Base-by-base conservation (phyloP, 2,329 filamentous ascomycete species). In the Beauveria sp. region DNA sequence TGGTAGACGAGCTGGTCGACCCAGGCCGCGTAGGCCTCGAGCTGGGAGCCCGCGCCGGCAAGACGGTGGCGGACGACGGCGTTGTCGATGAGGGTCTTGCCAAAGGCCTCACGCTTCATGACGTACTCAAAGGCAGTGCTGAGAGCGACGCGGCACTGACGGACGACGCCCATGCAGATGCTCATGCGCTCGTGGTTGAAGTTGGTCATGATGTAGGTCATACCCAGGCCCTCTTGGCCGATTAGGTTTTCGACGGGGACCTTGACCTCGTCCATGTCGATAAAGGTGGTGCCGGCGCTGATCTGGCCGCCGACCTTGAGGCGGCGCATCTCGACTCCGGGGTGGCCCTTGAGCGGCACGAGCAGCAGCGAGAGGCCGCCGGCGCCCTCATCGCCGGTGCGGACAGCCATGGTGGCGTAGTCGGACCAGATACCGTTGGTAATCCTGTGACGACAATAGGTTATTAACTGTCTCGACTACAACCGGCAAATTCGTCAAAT, bases 1-100 rank as follows among this genome's bases (percentile, higher is more conserved):
- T 86, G 82, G 69, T 86, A 90, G 28, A 86, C 79, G 61, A 89
- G 86, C 66, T 85, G 81, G 72, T 90, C 87, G 6, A 90, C 78
- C 86, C 87, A 91, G 8, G 88, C 86, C 77, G 81, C 87, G 71
- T 87, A 82, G 6, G 80, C 83, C 71, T 91, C 88, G 7, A 91
- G 75, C 67, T 86, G 75, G 0, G 85, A 85, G 6, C 86, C 88
- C 3, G 81, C 82, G 68, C 88, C 89, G 8, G 88, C 87, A 4
- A 91, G 74, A 20, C 87, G 78, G 70, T 90, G 85, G 34, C 88
- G 76, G 42, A 91, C 87, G 0, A 91, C 88, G 0, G 87, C 85
- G 72, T 91, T 88, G 40, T 90, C 86, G 73, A 91, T 84, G 12
- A 91, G 76, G 0, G 83, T 79, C 67, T 69, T 70, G 30, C 72